Conservation (phyloP, 2,329 filamentous ascomycete species). For the Colletotrichum horii region DNA sequence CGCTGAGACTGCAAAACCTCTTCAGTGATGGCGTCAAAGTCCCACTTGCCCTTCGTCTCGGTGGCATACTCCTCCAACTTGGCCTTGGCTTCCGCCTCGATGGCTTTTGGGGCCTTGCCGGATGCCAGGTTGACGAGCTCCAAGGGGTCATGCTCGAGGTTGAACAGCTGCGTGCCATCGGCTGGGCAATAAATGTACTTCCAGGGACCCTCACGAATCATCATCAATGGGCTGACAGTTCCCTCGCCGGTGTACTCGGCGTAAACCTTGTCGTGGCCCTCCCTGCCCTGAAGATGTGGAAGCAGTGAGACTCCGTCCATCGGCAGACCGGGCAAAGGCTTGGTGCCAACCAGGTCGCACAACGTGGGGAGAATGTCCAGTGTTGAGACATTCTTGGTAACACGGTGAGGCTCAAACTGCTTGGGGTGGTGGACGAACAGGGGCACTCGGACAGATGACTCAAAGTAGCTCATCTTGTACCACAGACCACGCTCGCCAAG, state of each 20-base stretch:
- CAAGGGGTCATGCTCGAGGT: slow-evolving; percentile 75
- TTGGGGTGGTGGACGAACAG: slow-evolving; percentile 84
- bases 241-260: slow-evolving; percentile 96
- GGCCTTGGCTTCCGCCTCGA: slow-evolving; percentile 48
- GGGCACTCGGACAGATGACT: slow-evolving; percentile 87
- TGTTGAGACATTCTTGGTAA: slow-evolving; percentile 86
- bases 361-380: slow-evolving; percentile 90
- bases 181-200: slow-evolving; percentile 89
- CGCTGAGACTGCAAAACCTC: slow-evolving; percentile 81
- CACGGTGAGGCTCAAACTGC: slow-evolving; percentile 75
- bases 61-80: slow-evolving; percentile 71
- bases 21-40: slow-evolving; percentile 78
- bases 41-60: slow-evolving; percentile 79
- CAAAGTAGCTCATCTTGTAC: slow-evolving; percentile 99
- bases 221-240: slow-evolving; percentile 86
- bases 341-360: slow-evolving; percentile 78
- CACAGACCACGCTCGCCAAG: slow-evolving; percentile 89
- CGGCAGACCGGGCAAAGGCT: slow-evolving; percentile 73
- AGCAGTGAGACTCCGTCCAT: slow-evolving; percentile 85
- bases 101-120: slow-evolving; percentile 41
- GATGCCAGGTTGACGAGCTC: slow-evolving; percentile 77
- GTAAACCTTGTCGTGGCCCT: slow-evolving; percentile 85
- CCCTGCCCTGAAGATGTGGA: slow-evolving; percentile 72
- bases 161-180: slow-evolving; percentile 85
- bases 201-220: slow-evolving; percentile 90